These are phyloP conservation scores for Hamamelis virginiana DNA, from an alignment of 164 flowering plant species.

Conservation along the genomic window DNA sequence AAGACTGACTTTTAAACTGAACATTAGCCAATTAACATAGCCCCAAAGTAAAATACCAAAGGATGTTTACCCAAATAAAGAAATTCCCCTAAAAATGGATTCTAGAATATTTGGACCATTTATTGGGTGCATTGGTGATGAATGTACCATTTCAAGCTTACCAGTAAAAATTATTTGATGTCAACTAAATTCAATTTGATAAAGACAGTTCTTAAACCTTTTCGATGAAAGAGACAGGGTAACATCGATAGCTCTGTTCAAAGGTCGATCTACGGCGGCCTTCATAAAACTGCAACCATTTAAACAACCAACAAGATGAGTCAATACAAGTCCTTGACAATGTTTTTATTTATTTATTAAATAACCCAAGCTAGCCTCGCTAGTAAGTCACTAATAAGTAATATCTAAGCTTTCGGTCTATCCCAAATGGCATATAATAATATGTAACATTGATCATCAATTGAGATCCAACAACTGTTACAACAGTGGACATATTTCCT, in stretches of 20 bases:
- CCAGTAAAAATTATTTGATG: neutral
- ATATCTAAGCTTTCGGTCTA: neutral
- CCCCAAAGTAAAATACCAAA: too few relatives aligned
- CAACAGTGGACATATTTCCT: too few relatives aligned
- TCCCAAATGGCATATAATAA: neutral
- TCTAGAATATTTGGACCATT: too few relatives aligned
- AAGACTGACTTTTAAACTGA: too few relatives aligned
- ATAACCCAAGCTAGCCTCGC: neutral
- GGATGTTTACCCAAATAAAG: too few relatives aligned
- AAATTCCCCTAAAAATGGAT: too few relatives aligned
- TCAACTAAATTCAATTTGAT: neutral
- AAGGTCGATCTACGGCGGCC: constrained; percentile 20
- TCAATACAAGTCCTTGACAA: neutral
- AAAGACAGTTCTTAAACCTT: constrained; percentile 27
- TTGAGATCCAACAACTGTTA: neutral
- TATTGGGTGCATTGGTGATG: too few relatives aligned
- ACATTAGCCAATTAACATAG: too few relatives aligned
- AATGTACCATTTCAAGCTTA: too few relatives aligned
- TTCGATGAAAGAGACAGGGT: constrained; percentile 40
- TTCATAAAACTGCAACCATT: constrained; percentile 17
- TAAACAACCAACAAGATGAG: constrained; percentile 10
- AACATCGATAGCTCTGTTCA: constrained; percentile 41
- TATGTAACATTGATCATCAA: neutral
- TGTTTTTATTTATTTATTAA: neutral
- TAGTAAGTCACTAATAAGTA: neutral